phyloP scores from a whole-genome alignment of 1,284 basidiomycete species.

The Boletus mariae region DNA sequence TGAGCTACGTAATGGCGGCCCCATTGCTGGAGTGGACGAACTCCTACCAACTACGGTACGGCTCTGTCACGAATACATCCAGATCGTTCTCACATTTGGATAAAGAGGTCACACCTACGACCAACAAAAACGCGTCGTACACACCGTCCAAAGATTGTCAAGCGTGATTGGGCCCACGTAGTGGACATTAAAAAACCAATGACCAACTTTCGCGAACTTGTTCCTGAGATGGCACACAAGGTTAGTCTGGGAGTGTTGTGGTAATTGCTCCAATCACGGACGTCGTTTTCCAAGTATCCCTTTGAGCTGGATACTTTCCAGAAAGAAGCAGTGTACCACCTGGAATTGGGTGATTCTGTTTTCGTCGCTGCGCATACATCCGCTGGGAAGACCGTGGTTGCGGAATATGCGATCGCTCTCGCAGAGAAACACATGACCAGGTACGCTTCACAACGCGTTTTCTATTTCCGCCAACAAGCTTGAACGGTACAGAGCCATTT shows the following conservation, averaged over 20 bases:
- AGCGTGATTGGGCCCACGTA: constrained; percentile 97
- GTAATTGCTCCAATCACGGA: constrained; percentile 10
- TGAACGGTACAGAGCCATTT: constrained; percentile 73
- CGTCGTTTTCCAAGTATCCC: constrained; percentile 61
- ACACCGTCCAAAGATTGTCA: constrained; percentile 51
- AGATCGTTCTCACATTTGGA: constrained; percentile 9
- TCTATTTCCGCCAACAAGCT: constrained; percentile 8
- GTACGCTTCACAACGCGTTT: constrained; percentile 41
- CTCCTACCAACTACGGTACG: constrained; percentile 78
- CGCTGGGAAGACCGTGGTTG: constrained; percentile 99
- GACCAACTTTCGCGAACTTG: constrained; percentile 82
- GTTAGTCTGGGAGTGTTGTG: constrained; percentile 34
- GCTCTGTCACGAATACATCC: background rate
- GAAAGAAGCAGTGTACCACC: constrained; percentile 97
- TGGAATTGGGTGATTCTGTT: constrained; percentile 96
- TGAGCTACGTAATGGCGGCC: constrained; percentile 13
- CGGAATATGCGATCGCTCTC: constrained; percentile 97
- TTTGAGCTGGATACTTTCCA: constrained; percentile 91
- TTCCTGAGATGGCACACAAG: constrained; percentile 89
- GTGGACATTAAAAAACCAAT: constrained; percentile 91
- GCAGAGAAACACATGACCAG: constrained; percentile 98
- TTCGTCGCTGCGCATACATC: constrained; percentile 99
- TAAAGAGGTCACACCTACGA: constrained; percentile 55
- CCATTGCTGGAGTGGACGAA: constrained; percentile 67
- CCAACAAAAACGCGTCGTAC: constrained; percentile 43